phyloP scores from a whole-genome alignment of 2,329 filamentous ascomycete species.

The Diatrype stigma region DNA sequence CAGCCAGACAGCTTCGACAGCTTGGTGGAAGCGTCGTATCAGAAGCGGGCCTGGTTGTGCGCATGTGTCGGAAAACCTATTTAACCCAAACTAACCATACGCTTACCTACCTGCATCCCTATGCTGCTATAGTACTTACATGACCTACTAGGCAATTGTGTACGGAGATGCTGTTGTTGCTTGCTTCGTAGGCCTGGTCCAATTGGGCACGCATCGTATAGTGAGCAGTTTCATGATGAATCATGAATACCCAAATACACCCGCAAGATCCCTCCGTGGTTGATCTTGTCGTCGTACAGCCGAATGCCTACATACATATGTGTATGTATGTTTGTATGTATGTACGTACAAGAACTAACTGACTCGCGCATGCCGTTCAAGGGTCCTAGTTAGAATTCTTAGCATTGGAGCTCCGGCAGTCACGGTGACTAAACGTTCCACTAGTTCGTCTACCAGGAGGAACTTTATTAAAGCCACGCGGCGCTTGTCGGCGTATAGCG shows the following conservation, averaged over 20 bases:
- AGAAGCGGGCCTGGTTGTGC: neutral
- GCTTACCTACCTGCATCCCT: too few species aligned
- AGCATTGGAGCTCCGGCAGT: too few species aligned
- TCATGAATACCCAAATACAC: too few species aligned
- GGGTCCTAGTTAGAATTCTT: too few species aligned
- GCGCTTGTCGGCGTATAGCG: neutral
- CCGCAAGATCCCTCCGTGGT: too few species aligned
- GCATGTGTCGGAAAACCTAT: neutral
- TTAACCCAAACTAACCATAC: neutral
- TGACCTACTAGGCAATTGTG: too few species aligned
- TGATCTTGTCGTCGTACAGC: too few species aligned
- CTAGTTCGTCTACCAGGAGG: neutral
- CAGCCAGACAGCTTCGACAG: neutral
- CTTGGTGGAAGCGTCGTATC: neutral
- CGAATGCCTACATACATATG: neutral
- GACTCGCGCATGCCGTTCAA: neutral
- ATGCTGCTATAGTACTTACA: too few species aligned
- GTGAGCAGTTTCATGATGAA: too few species aligned
- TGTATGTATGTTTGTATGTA: neutral
- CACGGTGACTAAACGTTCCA: too few species aligned
- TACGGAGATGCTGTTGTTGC: neutral
- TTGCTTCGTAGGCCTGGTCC: too few species aligned
- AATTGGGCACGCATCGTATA: too few species aligned
- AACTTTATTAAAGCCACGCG: neutral
- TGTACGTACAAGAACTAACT: neutral